These are phyloP conservation scores for Mortierella sp. DNA, from an alignment of 371 early-diverging fungal genomes.

Conservation along the genomic window DNA sequence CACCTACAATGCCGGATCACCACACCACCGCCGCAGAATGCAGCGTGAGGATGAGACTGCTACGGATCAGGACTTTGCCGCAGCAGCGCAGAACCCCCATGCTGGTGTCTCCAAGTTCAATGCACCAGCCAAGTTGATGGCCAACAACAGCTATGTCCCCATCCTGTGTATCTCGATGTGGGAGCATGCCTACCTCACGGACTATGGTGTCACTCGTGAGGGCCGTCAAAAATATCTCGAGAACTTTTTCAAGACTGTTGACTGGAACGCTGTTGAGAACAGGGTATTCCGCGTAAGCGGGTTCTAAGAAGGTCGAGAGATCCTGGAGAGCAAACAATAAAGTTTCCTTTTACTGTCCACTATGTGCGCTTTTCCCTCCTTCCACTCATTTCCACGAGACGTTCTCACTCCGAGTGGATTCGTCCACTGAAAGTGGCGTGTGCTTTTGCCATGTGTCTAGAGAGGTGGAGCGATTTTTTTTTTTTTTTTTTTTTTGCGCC, in stretches of 20 bases:
- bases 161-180: constrained; percentile 69
- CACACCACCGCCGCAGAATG: constrained; percentile 50
- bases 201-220: constrained; percentile 61
- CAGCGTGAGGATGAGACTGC: constrained; percentile 52
- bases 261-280: constrained; percentile 59
- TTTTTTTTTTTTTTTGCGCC: background rate
- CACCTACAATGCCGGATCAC: constrained; percentile 63
- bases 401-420: background rate
- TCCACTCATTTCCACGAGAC: background rate
- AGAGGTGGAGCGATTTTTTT: too few species aligned
- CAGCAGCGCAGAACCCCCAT: constrained; percentile 38
- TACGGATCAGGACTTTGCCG: constrained; percentile 32
- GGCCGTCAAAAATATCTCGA: constrained; percentile 59
- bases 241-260: constrained; percentile 66
- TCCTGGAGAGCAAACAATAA: background rate
- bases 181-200: constrained; percentile 70
- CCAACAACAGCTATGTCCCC: constrained; percentile 53
- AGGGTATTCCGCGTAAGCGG: constrained; percentile 46
- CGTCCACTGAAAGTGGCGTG: too few species aligned
- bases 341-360: background rate
- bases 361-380: background rate
- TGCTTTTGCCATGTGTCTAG: too few species aligned
- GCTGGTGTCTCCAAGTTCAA: constrained; percentile 46
- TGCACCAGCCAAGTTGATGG: constrained; percentile 36
- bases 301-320: constrained; percentile 21